Percentiles rank a stretch among this genome's conserved stretches.
These are phyloP conservation scores for Echeveria elegans DNA, from an alignment of 164 flowering plant genomes.

Conservation along the genomic window DNA sequence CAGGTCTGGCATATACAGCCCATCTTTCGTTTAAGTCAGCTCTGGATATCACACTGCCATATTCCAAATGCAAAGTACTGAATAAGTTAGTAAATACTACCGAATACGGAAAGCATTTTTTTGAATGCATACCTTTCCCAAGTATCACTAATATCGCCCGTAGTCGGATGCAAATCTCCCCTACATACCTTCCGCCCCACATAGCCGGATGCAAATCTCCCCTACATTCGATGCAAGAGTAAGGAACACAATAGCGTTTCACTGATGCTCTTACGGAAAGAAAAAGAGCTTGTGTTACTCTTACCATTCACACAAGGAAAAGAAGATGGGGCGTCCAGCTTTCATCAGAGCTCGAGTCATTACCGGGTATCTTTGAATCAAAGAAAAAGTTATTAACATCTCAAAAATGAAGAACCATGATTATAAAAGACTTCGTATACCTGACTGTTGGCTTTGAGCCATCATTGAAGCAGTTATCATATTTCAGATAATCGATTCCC, in stretches of 20 bases:
- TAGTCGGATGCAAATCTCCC: constrained; percentile 73
- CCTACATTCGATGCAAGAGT: constrained; percentile 28
- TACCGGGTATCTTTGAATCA: constrained; percentile 46
- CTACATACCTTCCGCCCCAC: constrained; percentile 47
- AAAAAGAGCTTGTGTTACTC: background rate
- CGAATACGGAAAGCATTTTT: background rate
- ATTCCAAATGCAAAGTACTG: too few species aligned
- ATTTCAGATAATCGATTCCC: constrained; percentile 47
- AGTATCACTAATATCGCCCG: constrained; percentile 41
- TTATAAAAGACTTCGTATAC: constrained; percentile 10
- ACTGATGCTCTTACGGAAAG: too few species aligned
- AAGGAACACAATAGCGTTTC: background rate
- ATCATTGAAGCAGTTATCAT: constrained; percentile 35
- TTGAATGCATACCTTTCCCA: constrained; percentile 39
- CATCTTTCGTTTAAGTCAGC: constrained; percentile 71
- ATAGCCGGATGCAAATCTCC: constrained; percentile 58
- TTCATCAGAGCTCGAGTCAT: constrained; percentile 59
- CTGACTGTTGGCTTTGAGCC: constrained; percentile 30
- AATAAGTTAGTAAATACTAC: too few species aligned
- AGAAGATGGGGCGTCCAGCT: constrained; percentile 50
- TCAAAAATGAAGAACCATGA: too few species aligned
- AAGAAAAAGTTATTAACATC: too few species aligned
- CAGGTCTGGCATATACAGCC: constrained; percentile 72
- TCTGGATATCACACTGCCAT: constrained; percentile 60
- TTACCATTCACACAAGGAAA: constrained; percentile 70